A percentile compares a stretch with the other conserved stretches of the same genome.
Evolutionary conservation across 1,284 basidiomycete genomes (phyloP).

Genomic region (Abortiporus biennis): DNA sequence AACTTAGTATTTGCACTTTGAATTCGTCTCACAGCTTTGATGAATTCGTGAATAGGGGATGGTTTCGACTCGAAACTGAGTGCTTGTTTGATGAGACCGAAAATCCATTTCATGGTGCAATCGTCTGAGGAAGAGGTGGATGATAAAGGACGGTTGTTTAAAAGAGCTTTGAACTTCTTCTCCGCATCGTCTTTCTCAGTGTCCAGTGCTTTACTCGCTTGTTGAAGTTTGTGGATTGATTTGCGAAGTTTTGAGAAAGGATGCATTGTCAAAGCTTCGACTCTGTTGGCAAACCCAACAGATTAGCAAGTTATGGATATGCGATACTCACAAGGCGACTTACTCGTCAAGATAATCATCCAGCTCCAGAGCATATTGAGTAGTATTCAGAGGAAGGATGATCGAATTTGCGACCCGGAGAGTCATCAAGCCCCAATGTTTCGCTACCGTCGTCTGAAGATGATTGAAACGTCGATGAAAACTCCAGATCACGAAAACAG

Average conservation of each 20-base stretch:
- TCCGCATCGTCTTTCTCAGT: slow-evolving; percentile 37
- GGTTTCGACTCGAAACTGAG: neutral
- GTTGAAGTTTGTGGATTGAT: slow-evolving; percentile 45
- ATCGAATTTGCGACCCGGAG: slow-evolving; percentile 56
- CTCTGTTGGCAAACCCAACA: slow-evolving; percentile 15
- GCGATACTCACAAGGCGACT: neutral
- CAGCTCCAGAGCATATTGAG: slow-evolving; percentile 55
- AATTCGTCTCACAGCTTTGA: slow-evolving; percentile 59
- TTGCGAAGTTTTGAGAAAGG: slow-evolving; percentile 29
- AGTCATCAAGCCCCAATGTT: slow-evolving; percentile 56
- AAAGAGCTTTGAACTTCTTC: slow-evolving; percentile 20
- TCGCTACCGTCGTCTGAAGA: slow-evolving; percentile 55
- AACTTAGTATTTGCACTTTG: slow-evolving; percentile 67
- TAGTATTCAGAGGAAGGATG: slow-evolving; percentile 67
- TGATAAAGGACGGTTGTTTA: slow-evolving; percentile 31
- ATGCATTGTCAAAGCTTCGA: slow-evolving; percentile 23
- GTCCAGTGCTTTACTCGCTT: slow-evolving; percentile 52
- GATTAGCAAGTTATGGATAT: neutral
- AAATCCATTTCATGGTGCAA: slow-evolving; percentile 16
- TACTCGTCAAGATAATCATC: slow-evolving; percentile 42
- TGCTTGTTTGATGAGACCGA: neutral
- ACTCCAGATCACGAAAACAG: too few species aligned
- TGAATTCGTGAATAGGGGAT: slow-evolving; percentile 27
- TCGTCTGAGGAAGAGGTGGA: slow-evolving; percentile 9
- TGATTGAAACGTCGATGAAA: too few species aligned